Evolutionary conservation across 495 filamentous ascomycete genomes (phyloP).

Genomic region (Hypoxylon crocopeplum): DNA sequence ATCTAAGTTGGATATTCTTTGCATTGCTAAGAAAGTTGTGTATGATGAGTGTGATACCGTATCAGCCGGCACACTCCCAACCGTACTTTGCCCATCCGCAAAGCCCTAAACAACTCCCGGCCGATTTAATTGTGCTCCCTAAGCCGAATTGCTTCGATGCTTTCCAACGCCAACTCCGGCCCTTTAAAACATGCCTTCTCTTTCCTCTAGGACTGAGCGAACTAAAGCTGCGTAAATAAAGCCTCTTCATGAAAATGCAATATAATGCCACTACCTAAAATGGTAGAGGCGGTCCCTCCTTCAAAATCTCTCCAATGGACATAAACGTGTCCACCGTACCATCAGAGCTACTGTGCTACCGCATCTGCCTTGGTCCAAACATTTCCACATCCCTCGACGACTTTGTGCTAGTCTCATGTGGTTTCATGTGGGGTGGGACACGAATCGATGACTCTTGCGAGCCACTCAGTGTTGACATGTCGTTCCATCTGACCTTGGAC

Average conservation of each 20-base stretch:
- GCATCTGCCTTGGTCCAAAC: constrained; percentile 32
- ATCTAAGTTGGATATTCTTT: too few relatives aligned
- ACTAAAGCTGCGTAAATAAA: constrained; percentile 2
- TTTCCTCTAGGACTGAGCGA: neutral
- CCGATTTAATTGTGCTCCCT: neutral
- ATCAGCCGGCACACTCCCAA: too few relatives aligned
- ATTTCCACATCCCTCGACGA: constrained; percentile 21
- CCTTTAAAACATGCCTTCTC: constrained; percentile 6
- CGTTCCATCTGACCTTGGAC: constrained; percentile 32
- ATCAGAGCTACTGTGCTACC: constrained; percentile 26
- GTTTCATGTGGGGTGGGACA: constrained; percentile 24
- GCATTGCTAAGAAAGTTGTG: too few relatives aligned
- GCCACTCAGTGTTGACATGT: constrained; percentile 11
- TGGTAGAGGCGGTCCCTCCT: constrained; percentile 26
- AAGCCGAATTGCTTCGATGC: constrained; percentile 11
- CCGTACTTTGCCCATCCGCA: too few relatives aligned
- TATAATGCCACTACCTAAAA: neutral
- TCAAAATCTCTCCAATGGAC: constrained; percentile 36
- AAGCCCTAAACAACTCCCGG: too few relatives aligned
- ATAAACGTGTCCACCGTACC: constrained; percentile 31
- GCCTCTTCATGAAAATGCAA: neutral
- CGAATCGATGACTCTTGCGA: constrained; percentile 22
- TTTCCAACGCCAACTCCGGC: constrained; percentile 15
- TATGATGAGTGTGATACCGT: too few relatives aligned
- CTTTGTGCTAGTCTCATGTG: constrained; percentile 8